Percentiles rank a stretch among this genome's conserved stretches.
phyloP scores from a whole-genome alignment of 768 basidiomycete genomes.

The Leccinum disarticulatum region DNA sequence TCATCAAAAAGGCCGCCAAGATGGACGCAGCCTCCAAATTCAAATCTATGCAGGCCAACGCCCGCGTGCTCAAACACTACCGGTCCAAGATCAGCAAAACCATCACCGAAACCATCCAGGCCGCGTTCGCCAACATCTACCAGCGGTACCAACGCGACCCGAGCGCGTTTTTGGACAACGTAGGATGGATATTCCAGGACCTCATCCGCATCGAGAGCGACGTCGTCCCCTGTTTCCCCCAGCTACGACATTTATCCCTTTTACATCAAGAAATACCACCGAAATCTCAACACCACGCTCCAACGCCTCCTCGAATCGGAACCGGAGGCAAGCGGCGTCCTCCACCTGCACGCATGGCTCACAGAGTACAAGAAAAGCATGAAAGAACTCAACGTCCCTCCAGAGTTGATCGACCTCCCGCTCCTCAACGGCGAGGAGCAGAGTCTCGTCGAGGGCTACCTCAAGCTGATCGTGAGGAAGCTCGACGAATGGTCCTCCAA shows the following conservation, averaged over 20 bases:
- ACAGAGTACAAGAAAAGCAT: slow-evolving; percentile 95
- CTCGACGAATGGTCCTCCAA: slow-evolving; percentile 97
- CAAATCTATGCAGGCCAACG: slow-evolving; percentile 90
- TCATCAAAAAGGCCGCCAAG: slow-evolving; percentile 93
- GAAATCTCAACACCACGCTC: slow-evolving; percentile 71
- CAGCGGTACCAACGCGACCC: slow-evolving; percentile 62
- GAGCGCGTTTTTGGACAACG: slow-evolving; percentile 67
- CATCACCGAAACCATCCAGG: slow-evolving; percentile 74
- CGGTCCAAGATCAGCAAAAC: slow-evolving; percentile 83
- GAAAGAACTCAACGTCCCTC: slow-evolving; percentile 86
- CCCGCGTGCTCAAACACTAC: slow-evolving; percentile 93
- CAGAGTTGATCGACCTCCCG: slow-evolving; percentile 82
- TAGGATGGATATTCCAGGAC: slow-evolving; percentile 94
- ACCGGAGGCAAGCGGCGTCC: slow-evolving; percentile 85
- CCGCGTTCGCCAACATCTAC: slow-evolving; percentile 68
- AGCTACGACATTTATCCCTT: slow-evolving; percentile 87
- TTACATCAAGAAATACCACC: slow-evolving; percentile 89
- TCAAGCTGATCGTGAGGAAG: slow-evolving; percentile 88
- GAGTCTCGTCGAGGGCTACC: slow-evolving; percentile 90
- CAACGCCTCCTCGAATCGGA: slow-evolving; percentile 67
- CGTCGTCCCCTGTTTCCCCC: slow-evolving; percentile 85
- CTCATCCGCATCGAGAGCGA: slow-evolving; percentile 90
- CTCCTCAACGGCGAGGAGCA: slow-evolving; percentile 96
- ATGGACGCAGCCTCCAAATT: slow-evolving; percentile 92
- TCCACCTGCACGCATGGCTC: slow-evolving; percentile 88